Percentiles rank a stretch among this genome's conserved stretches.
Evolutionary conservation across 345 rosid species (phyloP).

Genomic region (Schrenkiella parvula): DNA sequence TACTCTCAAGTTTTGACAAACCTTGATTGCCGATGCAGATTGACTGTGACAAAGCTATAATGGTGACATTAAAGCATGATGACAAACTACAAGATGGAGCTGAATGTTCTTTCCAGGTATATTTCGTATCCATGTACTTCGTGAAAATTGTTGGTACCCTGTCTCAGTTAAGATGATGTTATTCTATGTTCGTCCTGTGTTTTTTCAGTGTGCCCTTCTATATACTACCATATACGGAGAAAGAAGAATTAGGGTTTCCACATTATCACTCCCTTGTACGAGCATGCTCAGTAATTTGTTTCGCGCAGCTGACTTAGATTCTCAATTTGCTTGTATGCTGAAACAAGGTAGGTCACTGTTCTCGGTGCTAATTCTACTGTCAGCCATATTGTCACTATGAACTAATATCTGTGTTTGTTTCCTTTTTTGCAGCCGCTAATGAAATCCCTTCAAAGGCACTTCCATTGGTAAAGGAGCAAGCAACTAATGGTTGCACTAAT

Average conservation of each 20-base stretch:
- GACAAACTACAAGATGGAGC: conserved; percentile 94
- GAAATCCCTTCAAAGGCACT: conserved; percentile 73
- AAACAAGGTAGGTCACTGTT: conserved; percentile 63
- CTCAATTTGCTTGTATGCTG: conserved; percentile 89
- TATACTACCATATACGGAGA: conserved; percentile 88
- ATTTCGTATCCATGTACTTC: conserved; percentile 5
- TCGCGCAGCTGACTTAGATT: conserved; percentile 91
- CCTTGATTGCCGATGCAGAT: conserved; percentile 56
- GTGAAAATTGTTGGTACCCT: conserved; percentile 10
- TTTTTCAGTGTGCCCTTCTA: conserved; percentile 84
- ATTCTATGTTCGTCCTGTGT: conserved; percentile 15
- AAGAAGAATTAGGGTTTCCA: conserved; percentile 89
- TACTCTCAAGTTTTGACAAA: conserved; percentile 11
- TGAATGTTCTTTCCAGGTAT: conserved; percentile 92
- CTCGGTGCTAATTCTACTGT: not conserved
- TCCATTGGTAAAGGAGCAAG: conserved; percentile 61
- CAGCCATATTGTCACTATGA: not conserved
- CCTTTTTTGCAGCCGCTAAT: conserved; percentile 52
- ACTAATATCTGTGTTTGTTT: not conserved
- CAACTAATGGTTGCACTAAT: conserved; percentile 61
- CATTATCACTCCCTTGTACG: conserved; percentile 87
- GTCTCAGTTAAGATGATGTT: not conserved
- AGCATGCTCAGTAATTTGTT: conserved; percentile 78
- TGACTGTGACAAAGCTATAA: conserved; percentile 89
- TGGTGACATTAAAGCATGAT: conserved; percentile 95